Conservation (phyloP, 805 yeast genomes). For the Helenozyma baotianmanensis region DNA sequence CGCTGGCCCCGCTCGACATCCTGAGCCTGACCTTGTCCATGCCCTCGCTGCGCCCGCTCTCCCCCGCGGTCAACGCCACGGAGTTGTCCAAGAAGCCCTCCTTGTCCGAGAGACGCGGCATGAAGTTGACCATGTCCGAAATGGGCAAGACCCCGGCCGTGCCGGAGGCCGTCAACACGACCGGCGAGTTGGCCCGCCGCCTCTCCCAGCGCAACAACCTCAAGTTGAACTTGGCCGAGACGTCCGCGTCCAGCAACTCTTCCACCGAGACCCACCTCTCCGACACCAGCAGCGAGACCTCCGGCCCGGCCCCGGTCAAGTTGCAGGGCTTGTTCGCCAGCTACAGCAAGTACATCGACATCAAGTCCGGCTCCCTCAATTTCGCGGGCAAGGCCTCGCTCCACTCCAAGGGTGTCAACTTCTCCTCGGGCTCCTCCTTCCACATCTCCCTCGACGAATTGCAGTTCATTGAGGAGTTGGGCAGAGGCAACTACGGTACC, state of each 20-base stretch:
- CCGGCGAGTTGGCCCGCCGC: constrained; percentile 34
- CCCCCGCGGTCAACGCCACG: not conserved
- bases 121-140: constrained; percentile 43
- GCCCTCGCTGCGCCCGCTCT: too few species aligned
- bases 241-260: constrained; percentile 11
- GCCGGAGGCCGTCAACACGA: constrained; percentile 16
- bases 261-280: constrained; percentile 16
- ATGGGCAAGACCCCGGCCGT: constrained; percentile 9
- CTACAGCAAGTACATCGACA: constrained; percentile 84
- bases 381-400: constrained; percentile 92
- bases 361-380: constrained; percentile 85
- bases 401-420: constrained; percentile 88
- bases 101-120: constrained; percentile 51
- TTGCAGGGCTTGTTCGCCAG: constrained; percentile 69
- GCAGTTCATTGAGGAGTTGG: constrained; percentile 80
- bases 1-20: too few species aligned
- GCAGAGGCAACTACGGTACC: constrained; percentile 95
- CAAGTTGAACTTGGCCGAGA: constrained; percentile 28
- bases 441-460: constrained; percentile 81
- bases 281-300: constrained; percentile 12
- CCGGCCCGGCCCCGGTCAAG: constrained; percentile 9
- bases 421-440: constrained; percentile 82
- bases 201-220: constrained; percentile 36
- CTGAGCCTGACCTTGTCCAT: too few species aligned
- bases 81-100: constrained; percentile 36